These are phyloP conservation scores for Backusella sp. DNA, from an alignment of 192 early-diverging fungal species.

Conservation along the genomic window DNA sequence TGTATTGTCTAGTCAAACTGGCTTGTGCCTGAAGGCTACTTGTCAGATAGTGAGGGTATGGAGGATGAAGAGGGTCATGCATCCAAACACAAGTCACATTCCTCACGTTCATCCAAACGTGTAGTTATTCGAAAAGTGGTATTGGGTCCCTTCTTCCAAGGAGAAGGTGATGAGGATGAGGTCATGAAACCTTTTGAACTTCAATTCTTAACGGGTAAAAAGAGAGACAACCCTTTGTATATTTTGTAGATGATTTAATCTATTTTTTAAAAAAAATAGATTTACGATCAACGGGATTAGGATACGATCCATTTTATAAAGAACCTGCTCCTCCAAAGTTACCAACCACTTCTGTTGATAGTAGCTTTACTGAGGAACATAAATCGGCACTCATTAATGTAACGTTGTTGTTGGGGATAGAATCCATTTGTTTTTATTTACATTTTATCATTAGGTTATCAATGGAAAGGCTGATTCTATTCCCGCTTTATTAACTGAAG, in stretches of 20 bases:
- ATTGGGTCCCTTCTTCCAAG: conserved; percentile 24
- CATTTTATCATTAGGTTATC: conserved; percentile 14
- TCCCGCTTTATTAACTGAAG: conserved; percentile 25
- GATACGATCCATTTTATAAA: conserved; percentile 20
- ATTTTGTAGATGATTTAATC: neutral
- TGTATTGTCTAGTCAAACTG: conserved; percentile 56
- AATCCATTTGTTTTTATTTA: too few species aligned
- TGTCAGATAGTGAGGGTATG: conserved; percentile 75
- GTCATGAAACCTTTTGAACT: conserved; percentile 15
- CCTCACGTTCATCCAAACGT: neutral
- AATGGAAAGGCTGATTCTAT: conserved; percentile 23
- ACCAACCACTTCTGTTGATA: neutral
- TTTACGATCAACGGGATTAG: neutral
- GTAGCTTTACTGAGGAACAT: conserved; percentile 20
- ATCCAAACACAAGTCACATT: neutral
- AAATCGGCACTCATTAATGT: conserved; percentile 24
- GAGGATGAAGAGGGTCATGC: conserved; percentile 20
- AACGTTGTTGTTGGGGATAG: neutral
- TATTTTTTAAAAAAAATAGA: neutral
- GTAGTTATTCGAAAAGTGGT: conserved; percentile 9
- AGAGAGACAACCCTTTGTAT: neutral
- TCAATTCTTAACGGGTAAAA: conserved; percentile 15
- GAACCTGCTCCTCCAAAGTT: neutral
- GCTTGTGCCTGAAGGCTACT: conserved; percentile 85
- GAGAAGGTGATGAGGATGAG: neutral